Conservation (phyloP, 495 filamentous ascomycete species). For the Tuber magnatum region DNA sequence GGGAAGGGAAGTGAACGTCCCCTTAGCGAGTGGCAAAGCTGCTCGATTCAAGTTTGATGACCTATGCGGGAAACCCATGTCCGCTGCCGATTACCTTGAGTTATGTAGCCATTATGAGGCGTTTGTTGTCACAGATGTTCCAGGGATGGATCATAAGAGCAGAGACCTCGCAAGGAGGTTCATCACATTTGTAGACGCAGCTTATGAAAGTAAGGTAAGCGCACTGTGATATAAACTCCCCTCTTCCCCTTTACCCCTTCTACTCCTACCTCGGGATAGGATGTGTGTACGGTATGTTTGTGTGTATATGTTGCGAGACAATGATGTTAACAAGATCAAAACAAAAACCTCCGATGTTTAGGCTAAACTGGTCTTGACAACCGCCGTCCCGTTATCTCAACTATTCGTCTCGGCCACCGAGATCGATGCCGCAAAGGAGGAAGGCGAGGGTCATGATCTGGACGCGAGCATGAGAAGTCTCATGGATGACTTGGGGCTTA, state of each 20-base stretch:
- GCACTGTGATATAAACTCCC: not conserved
- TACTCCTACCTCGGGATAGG: not conserved
- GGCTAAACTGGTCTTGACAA: slow-evolving; percentile 92
- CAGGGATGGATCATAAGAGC: slow-evolving; percentile 76
- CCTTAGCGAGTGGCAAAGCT: slow-evolving; percentile 75
- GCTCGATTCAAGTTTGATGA: slow-evolving; percentile 87
- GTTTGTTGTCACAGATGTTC: slow-evolving; percentile 85
- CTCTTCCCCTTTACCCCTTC: slow-evolving; percentile 6
- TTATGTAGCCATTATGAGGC: slow-evolving; percentile 83
- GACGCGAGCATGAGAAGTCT: slow-evolving; percentile 78
- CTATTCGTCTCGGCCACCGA: slow-evolving; percentile 84
- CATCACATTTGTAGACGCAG: slow-evolving; percentile 94
- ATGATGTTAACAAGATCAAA: not conserved
- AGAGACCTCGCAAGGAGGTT: slow-evolving; percentile 89
- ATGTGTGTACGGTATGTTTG: not conserved
- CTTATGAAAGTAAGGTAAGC: slow-evolving; percentile 68
- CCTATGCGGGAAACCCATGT: slow-evolving; percentile 75
- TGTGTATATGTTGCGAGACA: not conserved
- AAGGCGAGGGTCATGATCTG: slow-evolving; percentile 53
- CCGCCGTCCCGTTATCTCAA: slow-evolving; percentile 70
- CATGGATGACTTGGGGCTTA: slow-evolving; percentile 90
- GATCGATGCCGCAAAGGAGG: slow-evolving; percentile 49
- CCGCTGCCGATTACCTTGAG: slow-evolving; percentile 92
- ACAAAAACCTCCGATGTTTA: slow-evolving; percentile 40
- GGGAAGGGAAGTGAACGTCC: slow-evolving; percentile 83